Conservation (phyloP, 495 filamentous ascomycete genomes). For the Lasiosphaeriaceae sp. region DNA sequence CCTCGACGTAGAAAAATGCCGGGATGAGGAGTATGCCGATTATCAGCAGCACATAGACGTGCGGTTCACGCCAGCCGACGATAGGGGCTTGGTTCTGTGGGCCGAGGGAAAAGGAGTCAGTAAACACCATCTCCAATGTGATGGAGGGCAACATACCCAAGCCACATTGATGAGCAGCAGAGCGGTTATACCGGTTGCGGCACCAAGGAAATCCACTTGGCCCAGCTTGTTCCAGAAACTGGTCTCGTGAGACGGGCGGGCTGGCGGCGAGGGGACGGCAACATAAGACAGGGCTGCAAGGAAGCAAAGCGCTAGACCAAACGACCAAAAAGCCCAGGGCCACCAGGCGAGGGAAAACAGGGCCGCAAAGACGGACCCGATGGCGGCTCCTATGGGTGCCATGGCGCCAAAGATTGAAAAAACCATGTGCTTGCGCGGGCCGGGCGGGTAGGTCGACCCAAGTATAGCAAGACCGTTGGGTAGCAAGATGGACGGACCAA, state of each 20-base stretch:
- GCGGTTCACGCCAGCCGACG: slow-evolving; percentile 54
- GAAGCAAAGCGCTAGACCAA: slow-evolving; percentile 46
- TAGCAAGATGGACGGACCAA: slow-evolving; percentile 57
- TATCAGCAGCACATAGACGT: slow-evolving; percentile 53
- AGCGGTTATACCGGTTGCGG: slow-evolving; percentile 47
- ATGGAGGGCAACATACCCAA: slow-evolving; percentile 25
- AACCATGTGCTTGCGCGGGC: slow-evolving; percentile 56
- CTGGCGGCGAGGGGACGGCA: slow-evolving; percentile 40
- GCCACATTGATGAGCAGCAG: slow-evolving; percentile 57
- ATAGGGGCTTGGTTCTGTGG: slow-evolving; percentile 54
- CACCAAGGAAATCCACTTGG: slow-evolving; percentile 49
- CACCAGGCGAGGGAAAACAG: slow-evolving; percentile 58
- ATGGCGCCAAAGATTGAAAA: slow-evolving; percentile 62
- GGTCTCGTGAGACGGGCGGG: slow-evolving; percentile 7
- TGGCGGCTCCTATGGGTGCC: slow-evolving; percentile 52
- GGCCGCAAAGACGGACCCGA: slow-evolving; percentile 48
- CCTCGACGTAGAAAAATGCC: slow-evolving; percentile 51
- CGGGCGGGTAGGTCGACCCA: slow-evolving; percentile 51
- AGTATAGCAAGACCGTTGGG: slow-evolving; percentile 60
- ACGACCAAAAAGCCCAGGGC: slow-evolving; percentile 64
- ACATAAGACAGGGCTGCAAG: slow-evolving; percentile 37
- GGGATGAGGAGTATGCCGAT: slow-evolving; percentile 48
- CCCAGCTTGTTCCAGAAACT: slow-evolving; percentile 16
- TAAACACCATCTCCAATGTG: background rate
- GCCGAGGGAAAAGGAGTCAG: background rate